Base-by-base conservation (phyloP, 75 land plant species). In the Chamaecyparis obtusa region DNA sequence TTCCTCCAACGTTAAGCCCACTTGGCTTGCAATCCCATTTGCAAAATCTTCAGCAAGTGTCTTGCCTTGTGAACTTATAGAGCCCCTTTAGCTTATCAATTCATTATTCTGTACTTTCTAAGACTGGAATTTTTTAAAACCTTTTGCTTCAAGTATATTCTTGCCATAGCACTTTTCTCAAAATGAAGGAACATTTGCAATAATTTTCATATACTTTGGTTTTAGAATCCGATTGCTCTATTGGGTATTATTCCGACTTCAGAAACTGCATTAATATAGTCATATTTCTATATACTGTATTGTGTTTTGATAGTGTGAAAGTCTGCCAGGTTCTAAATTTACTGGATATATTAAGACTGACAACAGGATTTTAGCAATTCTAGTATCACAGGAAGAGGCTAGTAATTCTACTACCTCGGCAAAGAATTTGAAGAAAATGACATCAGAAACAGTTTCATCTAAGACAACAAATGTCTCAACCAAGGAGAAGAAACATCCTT, bases 401-500 rank as follows among this genome's bases (percentile, higher is more conserved):
- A n/a, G 46, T 46, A 46, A n/a, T 46, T 69, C 86, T 74, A 10
- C 3, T 36, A 5, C 19, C 33, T 69, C 36, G 1, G 27, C 39
- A 43, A 36, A 36, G 27, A 41, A 36, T 71, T 72, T 85, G 77
- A 69, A 85, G 77, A 33, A 33, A 85, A 86, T 41, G 11, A 80
- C 32, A 33, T 36, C 39, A 86, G 87, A 33, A 32, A 24, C 87
- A 37, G 85, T 33, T 85, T 19, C 85, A 37, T 41, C 46, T 8
- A 44, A 44, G 46, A 4, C 6, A 44, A 33, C 44, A 75, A 44
- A 4, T 76, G 46, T 48, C 87, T 37, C 49, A 43, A 85, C 41
- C 83, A 41, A 75, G 14, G 83, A 83, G 77, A 35, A 37, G 37
- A 85, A 37, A 85, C 87, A 5, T 30, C 51, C n/a, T 85, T 21